Base-by-base conservation (phyloP, 73 alveolate species). In the Paramecium sexaurelia region DNA sequence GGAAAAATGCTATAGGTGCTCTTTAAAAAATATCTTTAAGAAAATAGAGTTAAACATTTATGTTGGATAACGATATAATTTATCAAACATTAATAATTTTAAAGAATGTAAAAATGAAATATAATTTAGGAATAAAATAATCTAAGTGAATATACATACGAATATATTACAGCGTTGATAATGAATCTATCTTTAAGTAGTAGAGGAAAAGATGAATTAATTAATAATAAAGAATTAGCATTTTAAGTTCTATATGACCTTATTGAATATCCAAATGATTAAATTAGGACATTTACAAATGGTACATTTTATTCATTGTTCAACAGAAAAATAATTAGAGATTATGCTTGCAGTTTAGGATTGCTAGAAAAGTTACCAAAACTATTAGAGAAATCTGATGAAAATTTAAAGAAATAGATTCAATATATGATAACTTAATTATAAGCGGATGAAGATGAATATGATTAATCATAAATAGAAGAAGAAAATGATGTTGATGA, bases 151-250 rank as follows among this genome's bases (percentile, higher is more conserved):
- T 97, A 98, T 92, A 92, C 99, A n/a, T 93, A 95, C 9, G 99
- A 98, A 89, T 98, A 98, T 93, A 98, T 99, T 1, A 95, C 98
- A 19, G 99, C 99, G 37, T 92, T 98, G 83, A 95, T 98, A 20
- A 98, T 98, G 99, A 98, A 98, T 93, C 93, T 98, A 35, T 94
- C 98, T 40, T 73, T 98, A 40, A 94, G 99, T 92, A 90, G 97
- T 33, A 97, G 98, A 27, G 99, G 99, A 10, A 97, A 97, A 83
- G 98, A 96, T 78, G 97, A 95, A 91, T 96, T 96, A 55, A 98
- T 95, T 83, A 94, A 94, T 1, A 93, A 96, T 22, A 95, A 97
- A 15, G 96, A 95, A 36, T 92, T 93, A 40, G 92, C 96, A 15
- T 87, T 98, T 39, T 90, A 94, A 84, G 98, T 98, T 1, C 94